Evolutionary conservation across 192 early-diverging fungal species (phyloP), one percentile per base, ranked within the genome.

Genomic region (Chytriomyces confervae): DNA sequence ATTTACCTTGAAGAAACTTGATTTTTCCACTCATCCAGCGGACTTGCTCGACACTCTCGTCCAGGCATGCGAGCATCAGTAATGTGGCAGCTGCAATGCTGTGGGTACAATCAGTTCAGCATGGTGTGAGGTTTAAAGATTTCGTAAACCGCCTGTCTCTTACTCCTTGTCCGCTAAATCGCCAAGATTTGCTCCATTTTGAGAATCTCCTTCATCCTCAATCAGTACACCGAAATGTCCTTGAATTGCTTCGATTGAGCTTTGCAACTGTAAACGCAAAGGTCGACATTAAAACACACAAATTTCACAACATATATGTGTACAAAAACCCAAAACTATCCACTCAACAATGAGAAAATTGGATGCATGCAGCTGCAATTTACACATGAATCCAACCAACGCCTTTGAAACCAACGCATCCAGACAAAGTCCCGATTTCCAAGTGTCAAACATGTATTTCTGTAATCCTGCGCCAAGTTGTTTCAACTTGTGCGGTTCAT

Each of bases 131-230:
- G 1, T 36, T 36, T 36, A 36, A 36, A 36, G 36, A 1, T 27
- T 36, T 36, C 2, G 36, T 36, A 1, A 36, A 57, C 20, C 53
- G 20, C 13, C 1, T 0, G 3, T 20, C 53, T n/a, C 53, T 57
- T 20, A 72, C 72, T 74, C 61, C 63, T 74, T 74, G 6, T 74
- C 60, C 1, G 7, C 36, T 8, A 74, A 46, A 63, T 74, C 61
- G 13, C 45, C 69, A 4, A 57, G 13, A 61, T 60, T 45, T 16
- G 18, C 36, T 65, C 13, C 29, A 16, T 71, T 13, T 71, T 71
- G 69, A 49, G 27, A 57, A 4, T 71, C 48, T 18, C 18, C 69
- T 8, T 63, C 72, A 44, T 62, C 61, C 43, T 74, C 72, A n/a
- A 74, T 16, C 45, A 74, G 16, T 18, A 48, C 13, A 11, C 61